Conservation (phyloP, 2,329 filamentous ascomycete genomes). For the Aspergillus chevalieri region DNA sequence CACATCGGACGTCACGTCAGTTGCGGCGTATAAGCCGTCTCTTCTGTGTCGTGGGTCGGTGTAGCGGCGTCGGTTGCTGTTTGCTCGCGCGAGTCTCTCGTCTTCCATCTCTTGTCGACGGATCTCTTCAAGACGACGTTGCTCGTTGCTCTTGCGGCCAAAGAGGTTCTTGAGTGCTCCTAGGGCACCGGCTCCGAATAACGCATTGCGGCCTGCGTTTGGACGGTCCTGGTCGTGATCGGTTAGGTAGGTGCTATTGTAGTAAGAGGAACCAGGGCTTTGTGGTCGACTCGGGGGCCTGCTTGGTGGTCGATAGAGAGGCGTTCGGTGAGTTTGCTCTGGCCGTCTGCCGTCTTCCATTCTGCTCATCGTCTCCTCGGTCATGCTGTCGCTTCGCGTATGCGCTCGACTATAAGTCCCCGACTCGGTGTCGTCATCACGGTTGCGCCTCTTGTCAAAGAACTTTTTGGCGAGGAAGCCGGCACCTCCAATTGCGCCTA, state of each 20-base stretch:
- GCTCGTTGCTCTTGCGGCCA: conserved; percentile 52
- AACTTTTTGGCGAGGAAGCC: conserved; percentile 57
- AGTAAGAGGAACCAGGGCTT: conserved; percentile 32
- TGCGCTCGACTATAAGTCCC: conserved; percentile 49
- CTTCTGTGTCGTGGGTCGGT: conserved; percentile 39
- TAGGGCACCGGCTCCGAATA: conserved; percentile 63
- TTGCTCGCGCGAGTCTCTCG: conserved; percentile 47
- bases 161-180: conserved; percentile 53
- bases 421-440: conserved; percentile 50
- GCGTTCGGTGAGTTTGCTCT: conserved; percentile 30
- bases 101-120: conserved; percentile 47
- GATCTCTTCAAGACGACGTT: conserved; percentile 53
- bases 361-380: conserved; percentile 36
- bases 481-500: conserved; percentile 58
- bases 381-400: conserved; percentile 40
- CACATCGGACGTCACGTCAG: conserved; percentile 31
- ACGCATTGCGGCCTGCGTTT: conserved; percentile 53
- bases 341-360: conserved; percentile 51
- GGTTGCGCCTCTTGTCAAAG: conserved; percentile 50
- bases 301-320: conserved; percentile 29
- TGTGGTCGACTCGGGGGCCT: conserved; percentile 26
- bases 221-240: conserved; percentile 39
- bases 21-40: conserved; percentile 29
- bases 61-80: conserved; percentile 61
- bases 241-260: conserved; percentile 36